phyloP scores from a whole-genome alignment of 345 rosid species.

The Brassica nigra region DNA sequence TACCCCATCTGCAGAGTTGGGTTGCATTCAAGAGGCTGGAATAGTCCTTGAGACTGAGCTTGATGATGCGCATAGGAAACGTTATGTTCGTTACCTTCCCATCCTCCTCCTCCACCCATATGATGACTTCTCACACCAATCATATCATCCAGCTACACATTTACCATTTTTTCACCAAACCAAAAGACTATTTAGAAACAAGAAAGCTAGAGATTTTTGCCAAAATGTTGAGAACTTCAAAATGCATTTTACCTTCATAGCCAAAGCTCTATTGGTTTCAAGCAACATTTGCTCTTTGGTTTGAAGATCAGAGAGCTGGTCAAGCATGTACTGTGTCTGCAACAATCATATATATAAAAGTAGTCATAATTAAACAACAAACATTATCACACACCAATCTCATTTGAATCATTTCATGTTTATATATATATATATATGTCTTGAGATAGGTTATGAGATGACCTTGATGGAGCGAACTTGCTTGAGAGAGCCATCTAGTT shows the following conservation, averaged over 20 bases:
- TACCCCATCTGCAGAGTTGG: slow-evolving; percentile 98
- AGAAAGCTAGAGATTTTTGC: background rate
- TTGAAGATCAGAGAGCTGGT: slow-evolving; percentile 92
- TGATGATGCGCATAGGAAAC: slow-evolving; percentile 62
- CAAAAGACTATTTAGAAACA: slow-evolving; percentile 24
- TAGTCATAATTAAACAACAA: slow-evolving; percentile 9
- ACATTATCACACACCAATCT: slow-evolving; percentile 3
- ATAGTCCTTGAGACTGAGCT: slow-evolving; percentile 66
- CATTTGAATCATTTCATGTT: background rate
- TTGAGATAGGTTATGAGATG: background rate
- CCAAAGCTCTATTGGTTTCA: slow-evolving; percentile 82
- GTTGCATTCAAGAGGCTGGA: slow-evolving; percentile 86
- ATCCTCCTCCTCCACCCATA: slow-evolving; percentile 51
- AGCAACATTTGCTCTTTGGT: slow-evolving; percentile 82
- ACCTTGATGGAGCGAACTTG: slow-evolving; percentile 82
- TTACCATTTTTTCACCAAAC: background rate
- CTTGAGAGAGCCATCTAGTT: slow-evolving; percentile 71
- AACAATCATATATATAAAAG: slow-evolving; percentile 23
- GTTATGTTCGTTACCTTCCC: slow-evolving; percentile 71
- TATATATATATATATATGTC: background rate
- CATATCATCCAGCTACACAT: slow-evolving; percentile 68
- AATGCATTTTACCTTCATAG: slow-evolving; percentile 58
- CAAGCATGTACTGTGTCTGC: slow-evolving; percentile 95
- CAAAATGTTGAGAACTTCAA: slow-evolving; percentile 1
- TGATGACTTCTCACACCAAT: slow-evolving; percentile 58